Conservation (phyloP, 805 yeast genomes). For the Zygosaccharomyces bailii region DNA sequence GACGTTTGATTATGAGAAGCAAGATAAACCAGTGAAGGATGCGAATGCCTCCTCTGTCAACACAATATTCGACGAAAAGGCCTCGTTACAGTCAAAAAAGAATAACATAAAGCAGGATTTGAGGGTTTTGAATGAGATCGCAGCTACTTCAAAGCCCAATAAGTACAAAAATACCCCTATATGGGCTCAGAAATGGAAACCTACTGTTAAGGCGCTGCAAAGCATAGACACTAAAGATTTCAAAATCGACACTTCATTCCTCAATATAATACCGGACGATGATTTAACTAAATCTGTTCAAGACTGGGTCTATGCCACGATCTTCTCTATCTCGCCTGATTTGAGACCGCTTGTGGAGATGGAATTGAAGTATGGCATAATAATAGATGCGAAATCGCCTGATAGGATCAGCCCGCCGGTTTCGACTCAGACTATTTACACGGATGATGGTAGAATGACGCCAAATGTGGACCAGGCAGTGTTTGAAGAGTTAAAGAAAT, state of each 20-base stretch:
- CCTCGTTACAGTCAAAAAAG: slow-evolving; percentile 30
- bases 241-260: slow-evolving; percentile 41
- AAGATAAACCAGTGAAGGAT: slow-evolving; percentile 18
- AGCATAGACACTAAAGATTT: slow-evolving; percentile 33
- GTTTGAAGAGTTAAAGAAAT: slow-evolving; percentile 53
- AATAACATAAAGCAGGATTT: slow-evolving; percentile 35
- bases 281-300: slow-evolving; percentile 78
- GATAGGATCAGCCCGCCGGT: slow-evolving; percentile 62
- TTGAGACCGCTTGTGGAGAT: slow-evolving; percentile 58
- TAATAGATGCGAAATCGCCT: slow-evolving; percentile 61
- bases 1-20: slow-evolving; percentile 36
- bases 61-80: slow-evolving; percentile 34
- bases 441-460: slow-evolving; percentile 57
- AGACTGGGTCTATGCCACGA: slow-evolving; percentile 84
- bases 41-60: slow-evolving; percentile 14
- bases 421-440: slow-evolving; percentile 62
- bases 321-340: slow-evolving; percentile 58
- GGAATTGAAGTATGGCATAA: slow-evolving; percentile 71
- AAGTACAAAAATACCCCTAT: slow-evolving; percentile 65
- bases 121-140: slow-evolving; percentile 29
- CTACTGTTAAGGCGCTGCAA: slow-evolving; percentile 38
- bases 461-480: slow-evolving; percentile 64
- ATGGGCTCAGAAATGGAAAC: slow-evolving; percentile 80
- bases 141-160: slow-evolving; percentile 48
- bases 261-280: slow-evolving; percentile 72